Percentiles rank a stretch among this genome's conserved stretches.
These are phyloP conservation scores for Magnolia sinica DNA, from an alignment of 164 flowering plant species.

Conservation along the genomic window DNA sequence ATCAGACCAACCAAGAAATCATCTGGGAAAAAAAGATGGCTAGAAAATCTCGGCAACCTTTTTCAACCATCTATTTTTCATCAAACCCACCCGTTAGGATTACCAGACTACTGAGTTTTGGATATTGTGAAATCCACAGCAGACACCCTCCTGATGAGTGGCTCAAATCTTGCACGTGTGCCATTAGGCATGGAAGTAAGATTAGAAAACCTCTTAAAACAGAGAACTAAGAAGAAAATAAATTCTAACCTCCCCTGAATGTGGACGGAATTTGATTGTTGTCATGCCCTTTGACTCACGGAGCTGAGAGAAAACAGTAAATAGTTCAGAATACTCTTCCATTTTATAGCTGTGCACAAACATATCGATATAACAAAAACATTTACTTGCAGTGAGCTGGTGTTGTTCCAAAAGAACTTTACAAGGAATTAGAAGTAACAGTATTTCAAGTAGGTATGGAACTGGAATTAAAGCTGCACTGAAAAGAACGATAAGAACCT, in stretches of 20 bases:
- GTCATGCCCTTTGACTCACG: constrained; percentile 98
- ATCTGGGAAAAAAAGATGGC: background rate
- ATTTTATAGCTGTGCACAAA: background rate
- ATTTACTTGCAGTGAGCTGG: background rate
- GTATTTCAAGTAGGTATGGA: background rate
- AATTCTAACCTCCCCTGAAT: constrained; percentile 82
- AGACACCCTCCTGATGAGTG: background rate
- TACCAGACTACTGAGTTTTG: background rate
- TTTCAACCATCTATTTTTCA: too few relatives aligned
- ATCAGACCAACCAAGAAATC: background rate
- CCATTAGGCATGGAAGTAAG: background rate
- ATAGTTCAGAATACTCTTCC: background rate
- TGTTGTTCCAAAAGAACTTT: background rate
- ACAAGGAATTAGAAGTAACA: background rate
- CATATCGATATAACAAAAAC: background rate
- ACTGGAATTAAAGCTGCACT: background rate
- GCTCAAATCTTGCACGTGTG: background rate
- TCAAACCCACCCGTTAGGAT: too few relatives aligned
- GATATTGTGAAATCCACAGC: background rate
- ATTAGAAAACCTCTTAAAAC: background rate
- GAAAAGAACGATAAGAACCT: constrained; percentile 37
- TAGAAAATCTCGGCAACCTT: too few relatives aligned
- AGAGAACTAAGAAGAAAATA: background rate
- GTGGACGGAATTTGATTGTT: constrained; percentile 93
- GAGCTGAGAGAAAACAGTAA: constrained; percentile 37